Percentiles rank a stretch among this genome's conserved stretches.
These are phyloP conservation scores for Rhizopogon parksii DNA, from an alignment of 1,284 basidiomycete species.

Conservation along the genomic window DNA sequence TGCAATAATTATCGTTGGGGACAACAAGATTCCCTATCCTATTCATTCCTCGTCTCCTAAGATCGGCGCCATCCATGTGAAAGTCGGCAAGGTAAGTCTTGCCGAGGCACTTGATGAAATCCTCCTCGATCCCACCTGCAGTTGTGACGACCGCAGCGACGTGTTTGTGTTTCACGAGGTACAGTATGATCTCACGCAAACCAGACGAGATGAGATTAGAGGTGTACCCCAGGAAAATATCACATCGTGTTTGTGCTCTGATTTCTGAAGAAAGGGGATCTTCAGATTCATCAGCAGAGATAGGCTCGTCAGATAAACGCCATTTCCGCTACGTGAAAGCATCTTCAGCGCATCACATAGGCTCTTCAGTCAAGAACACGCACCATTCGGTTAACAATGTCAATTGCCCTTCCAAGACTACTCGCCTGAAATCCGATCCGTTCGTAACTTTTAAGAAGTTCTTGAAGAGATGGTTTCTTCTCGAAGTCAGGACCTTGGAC, in stretches of 20 bases:
- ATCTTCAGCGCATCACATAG: conserved; percentile 4
- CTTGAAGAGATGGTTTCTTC: conserved; percentile 56
- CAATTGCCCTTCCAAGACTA: conserved; percentile 82
- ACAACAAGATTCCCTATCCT: conserved; percentile 97
- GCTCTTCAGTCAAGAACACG: conserved; percentile 10
- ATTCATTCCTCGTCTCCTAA: conserved; percentile 89
- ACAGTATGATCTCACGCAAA: conserved; percentile 86
- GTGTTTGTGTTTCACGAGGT: conserved; percentile 92
- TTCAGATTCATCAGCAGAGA: conserved; percentile 61
- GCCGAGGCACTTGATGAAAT: conserved; percentile 98
- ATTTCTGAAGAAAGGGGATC: conserved; percentile 52
- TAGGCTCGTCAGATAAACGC: conserved; percentile 77
- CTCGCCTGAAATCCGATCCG: conserved; percentile 96
- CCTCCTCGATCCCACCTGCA: conserved; percentile 97
- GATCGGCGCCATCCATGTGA: conserved; percentile 82
- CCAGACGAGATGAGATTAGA: conserved; percentile 99
- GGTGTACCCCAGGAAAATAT: conserved; percentile 95
- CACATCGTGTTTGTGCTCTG: conserved; percentile 68
- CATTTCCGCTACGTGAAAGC: conserved; percentile 55
- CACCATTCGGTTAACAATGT: conserved; percentile 89
- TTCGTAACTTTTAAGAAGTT: conserved; percentile 76
- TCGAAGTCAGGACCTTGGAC: conserved; percentile 90
- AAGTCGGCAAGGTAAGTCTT: conserved; percentile 95
- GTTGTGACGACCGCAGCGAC: conserved; percentile 92
- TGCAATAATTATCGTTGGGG: conserved; percentile 99